A percentile compares a stretch with the other conserved stretches of the same genome.
These are phyloP conservation scores for Selenicereus undatus DNA, from an alignment of 148 eudicot genomes.

Conservation along the genomic window DNA sequence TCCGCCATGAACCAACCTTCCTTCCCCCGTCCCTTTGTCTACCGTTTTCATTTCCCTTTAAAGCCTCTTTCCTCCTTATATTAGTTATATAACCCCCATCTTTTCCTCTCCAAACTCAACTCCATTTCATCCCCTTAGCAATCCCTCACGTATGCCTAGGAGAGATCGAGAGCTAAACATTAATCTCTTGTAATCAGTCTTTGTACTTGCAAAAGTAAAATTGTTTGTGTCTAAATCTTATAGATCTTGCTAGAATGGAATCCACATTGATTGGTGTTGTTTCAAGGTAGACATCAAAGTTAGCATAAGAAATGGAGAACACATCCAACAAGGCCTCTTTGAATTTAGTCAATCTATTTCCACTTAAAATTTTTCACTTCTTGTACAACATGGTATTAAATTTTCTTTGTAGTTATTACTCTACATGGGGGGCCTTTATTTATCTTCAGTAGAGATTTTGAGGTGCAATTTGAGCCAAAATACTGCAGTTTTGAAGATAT, in stretches of 20 bases:
- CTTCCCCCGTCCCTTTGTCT: not conserved
- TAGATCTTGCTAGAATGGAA: too few relatives aligned
- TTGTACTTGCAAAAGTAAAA: too few relatives aligned
- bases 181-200: too few relatives aligned
- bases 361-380: constrained; percentile 7
- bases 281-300: too few relatives aligned
- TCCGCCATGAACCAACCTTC: constrained; percentile 15
- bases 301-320: constrained; percentile 14
- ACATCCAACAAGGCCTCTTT: constrained; percentile 10
- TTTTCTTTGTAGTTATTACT: constrained; percentile 6
- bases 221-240: too few relatives aligned
- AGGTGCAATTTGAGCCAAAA: not conserved
- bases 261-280: too few relatives aligned
- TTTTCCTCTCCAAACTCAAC: not conserved
- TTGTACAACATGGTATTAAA: not conserved
- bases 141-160: not conserved
- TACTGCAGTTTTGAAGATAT: not conserved
- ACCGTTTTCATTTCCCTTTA: not conserved
- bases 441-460: not conserved
- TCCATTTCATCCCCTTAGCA: not conserved
- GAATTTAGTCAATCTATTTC: constrained; percentile 8
- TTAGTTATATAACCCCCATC: constrained; percentile 6
- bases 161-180: not conserved
- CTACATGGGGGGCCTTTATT: not conserved
- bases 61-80: not conserved